Base-by-base conservation (phyloP, 108 stramenopile genomes). In the Pseudonitzschia pungens region DNA sequence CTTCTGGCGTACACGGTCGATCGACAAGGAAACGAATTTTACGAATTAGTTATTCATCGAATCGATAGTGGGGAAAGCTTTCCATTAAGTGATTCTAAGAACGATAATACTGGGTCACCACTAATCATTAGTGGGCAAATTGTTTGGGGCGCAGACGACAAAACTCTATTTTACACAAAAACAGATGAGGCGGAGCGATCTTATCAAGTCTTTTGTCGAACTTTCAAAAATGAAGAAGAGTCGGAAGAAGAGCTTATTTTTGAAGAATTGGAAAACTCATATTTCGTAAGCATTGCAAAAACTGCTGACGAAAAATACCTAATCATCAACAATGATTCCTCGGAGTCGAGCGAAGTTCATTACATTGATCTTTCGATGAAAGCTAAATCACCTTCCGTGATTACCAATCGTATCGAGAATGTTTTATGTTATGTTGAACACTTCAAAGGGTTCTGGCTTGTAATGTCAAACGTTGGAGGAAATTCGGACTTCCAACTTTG, bases 1-100 rank as follows among this genome's bases (percentile, higher is more conserved):
- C 50, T 51, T 22, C 64, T 95, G n/a, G 97, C 89, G 21, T 97
- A 96, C 74, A 71, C 91, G 27, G 75, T 93, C 43, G 95, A 96
- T 77, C 66, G 68, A 24, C 74, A 60, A 15, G 95, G 95, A 1
- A 85, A 84, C 56, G 95, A 96, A 80, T 84, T 83, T 5, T 97
- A 93, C 81, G 84, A 85, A 21, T 57, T 95, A 22, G 62, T 66
- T 44, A 79, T 95, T 29, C 66, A 74, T 42, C 43, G 87, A 54
- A 52, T 91, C 53, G 77, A 77, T 48, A 88, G 78, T 20, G 86
- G 85, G 0, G 50, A 82, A 43, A 33, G 65, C 27, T 60, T 75
- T 24, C 53, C 81, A 53, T 1, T 48, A 48, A 18, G 14, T 2
- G 45, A 48, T 48, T 48, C 45, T 48, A 2, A 48, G 10, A 48